These are phyloP conservation scores for Boletus sensibilis DNA, from an alignment of 768 basidiomycete genomes.

Conservation along the genomic window DNA sequence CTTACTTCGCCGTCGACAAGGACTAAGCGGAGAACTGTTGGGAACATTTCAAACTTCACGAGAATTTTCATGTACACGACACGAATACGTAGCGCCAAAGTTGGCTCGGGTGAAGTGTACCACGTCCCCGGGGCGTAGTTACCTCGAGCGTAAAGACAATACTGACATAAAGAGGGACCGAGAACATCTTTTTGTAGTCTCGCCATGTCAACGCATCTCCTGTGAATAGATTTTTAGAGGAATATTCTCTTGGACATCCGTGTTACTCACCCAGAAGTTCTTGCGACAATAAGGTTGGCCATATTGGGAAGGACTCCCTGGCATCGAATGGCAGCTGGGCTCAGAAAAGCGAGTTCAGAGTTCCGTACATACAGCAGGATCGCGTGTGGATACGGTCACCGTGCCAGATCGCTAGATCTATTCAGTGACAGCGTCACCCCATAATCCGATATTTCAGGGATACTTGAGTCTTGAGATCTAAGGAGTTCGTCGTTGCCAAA, in stretches of 20 bases:
- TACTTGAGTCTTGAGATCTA: neutral
- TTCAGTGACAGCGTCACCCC: neutral
- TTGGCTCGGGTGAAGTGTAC: slow-evolving; percentile 18
- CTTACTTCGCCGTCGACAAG: slow-evolving; percentile 31
- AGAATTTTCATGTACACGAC: slow-evolving; percentile 27
- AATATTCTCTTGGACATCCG: slow-evolving; percentile 6
- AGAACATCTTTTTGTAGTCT: slow-evolving; percentile 30
- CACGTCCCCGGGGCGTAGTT: slow-evolving; percentile 21
- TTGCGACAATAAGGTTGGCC: slow-evolving; percentile 30
- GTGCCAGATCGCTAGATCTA: neutral
- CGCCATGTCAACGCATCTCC: slow-evolving; percentile 35
- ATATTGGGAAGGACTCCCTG: slow-evolving; percentile 20
- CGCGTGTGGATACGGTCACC: neutral
- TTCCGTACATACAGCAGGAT: neutral
- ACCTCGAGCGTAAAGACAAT: slow-evolving; percentile 26
- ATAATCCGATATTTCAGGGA: neutral
- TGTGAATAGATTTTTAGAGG: slow-evolving; percentile 20
- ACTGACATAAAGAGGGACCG: slow-evolving; percentile 32
- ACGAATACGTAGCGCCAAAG: slow-evolving; percentile 28
- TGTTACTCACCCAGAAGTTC: slow-evolving; percentile 24
- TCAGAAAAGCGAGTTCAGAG: slow-evolving; percentile 4
- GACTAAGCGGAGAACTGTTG: slow-evolving; percentile 29
- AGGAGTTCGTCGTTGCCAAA: neutral
- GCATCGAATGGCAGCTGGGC: neutral
- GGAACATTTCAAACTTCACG: slow-evolving; percentile 27